Base-by-base conservation (phyloP, 129 eudicot species). In the Escallonia rubra region DNA sequence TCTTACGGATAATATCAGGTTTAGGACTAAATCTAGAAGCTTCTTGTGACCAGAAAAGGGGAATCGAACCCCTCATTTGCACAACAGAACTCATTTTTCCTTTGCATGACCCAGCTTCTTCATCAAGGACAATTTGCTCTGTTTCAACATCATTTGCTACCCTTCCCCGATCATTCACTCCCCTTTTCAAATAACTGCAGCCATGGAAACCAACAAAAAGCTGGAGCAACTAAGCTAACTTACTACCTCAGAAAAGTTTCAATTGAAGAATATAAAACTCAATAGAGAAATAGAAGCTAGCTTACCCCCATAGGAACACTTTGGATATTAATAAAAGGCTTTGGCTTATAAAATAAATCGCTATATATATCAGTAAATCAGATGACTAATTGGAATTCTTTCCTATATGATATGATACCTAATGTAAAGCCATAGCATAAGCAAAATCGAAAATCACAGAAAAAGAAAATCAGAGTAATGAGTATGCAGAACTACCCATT, bases 71-170 rank as follows among this genome's bases (percentile, higher is more conserved):
- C 83, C 99, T 81, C 96, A 93, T 89, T 77, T 93, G 99, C 53
- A 93, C 95, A 72, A 93, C 96, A 61, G 99, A 89, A 72, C 95
- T 93, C 95, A 93, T 89, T 69, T 82, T 86, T 63, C 95, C 95
- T 81, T 86, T 84, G 73, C 79, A 82, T 12, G 90, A 78, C 50
- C 96, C 96, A 61, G 92, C 90, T 76, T 89, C 93, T 84, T 93
- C 99, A 67, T 93, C 96, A 64, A 89, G 88, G 41, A 93, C 90
- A 61, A 93, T 85, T 85, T 93, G 99, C 67, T 93, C 99, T 10
- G 93, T 93, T 76, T 93, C 99, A 75, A 93, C 99, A 86, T 93
- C 99, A 79, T 93, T 93, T 74, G 99, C 99, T 48, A 87, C 99
- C 82, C 95, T 83, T 51, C 99, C 99, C 43, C 83, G 84, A 79